Evolutionary conservation across 2,329 filamentous ascomycete genomes (phyloP), one percentile per base, ranked within the genome.

Genomic region (Aureobasidium uvarum): DNA sequence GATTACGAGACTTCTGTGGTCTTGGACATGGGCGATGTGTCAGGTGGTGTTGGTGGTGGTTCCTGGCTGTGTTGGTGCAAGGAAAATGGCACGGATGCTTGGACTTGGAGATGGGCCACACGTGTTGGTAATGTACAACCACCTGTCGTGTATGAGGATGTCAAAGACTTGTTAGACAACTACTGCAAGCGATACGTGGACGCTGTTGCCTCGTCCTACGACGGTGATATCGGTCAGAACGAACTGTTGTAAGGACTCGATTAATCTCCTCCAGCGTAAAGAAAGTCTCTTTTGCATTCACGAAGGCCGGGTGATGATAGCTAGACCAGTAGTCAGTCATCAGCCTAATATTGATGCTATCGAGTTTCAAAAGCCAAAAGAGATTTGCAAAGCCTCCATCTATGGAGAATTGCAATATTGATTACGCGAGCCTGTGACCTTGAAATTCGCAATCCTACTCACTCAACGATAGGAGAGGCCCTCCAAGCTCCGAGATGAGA

Each of bases 31-130:
- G 39, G 54, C 4, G 39, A n/a, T 10, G 39, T 43, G 5, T 25
- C 39, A 45, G 16, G 10, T 5, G 54, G 38, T 31, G 23, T 20
- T 33, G 39, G 54, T 10, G 39, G 54, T 43, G 54, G 54, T 2
- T 31, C 38, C 23, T 58, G 39, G 54, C 39, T 58, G 1, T 58
- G 54, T 45, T 58, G 54, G 54, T 45, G 25, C 54, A 58, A 45
- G 25, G 16, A 43, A n/a, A 23, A 33, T 7, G 41, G 18, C 38
- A 14, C 25, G 3, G 38, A 45, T 33, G 16, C 23, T 28, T 58
- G 39, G 54, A 16, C 5, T 2, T 58, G 54, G 54, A 58, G 23
- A 33, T 58, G 54, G 54, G 16, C 25, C 10, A 25, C 23, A 13
- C 25, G 54, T 14, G 20, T 45, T 7, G 25, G 54, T 28, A 5